These are phyloP conservation scores for Phialemonium atrogriseum DNA, from an alignment of 2,329 filamentous ascomycete species.

Conservation along the genomic window DNA sequence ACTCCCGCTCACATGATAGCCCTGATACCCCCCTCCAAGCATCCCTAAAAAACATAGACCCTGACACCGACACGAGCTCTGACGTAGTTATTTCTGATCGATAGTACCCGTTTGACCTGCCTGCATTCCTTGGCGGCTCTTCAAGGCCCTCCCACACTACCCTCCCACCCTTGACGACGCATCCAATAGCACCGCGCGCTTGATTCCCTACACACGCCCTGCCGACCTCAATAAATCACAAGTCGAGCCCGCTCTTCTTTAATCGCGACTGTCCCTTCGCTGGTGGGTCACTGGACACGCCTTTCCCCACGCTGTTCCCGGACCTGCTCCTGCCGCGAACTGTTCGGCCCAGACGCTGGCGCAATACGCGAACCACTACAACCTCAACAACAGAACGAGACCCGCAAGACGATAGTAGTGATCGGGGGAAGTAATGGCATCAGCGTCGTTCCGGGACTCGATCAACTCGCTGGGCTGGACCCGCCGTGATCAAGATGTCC, in stretches of 20 bases:
- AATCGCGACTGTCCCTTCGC: slow-evolving; percentile 10
- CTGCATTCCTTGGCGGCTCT: slow-evolving; percentile 10
- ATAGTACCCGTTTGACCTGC: slow-evolving; percentile 6
- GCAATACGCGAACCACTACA: too few species aligned
- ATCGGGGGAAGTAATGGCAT: slow-evolving; percentile 55
- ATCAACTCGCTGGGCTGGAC: slow-evolving; percentile 95
- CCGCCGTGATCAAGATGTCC: slow-evolving; percentile 68
- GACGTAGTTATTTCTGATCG: slow-evolving; percentile 3
- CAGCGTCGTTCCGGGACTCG: slow-evolving; percentile 82
- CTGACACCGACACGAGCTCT: slow-evolving; percentile 8
- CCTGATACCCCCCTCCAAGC: too few species aligned
- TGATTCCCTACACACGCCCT: slow-evolving; percentile 9
- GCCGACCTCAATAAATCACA: slow-evolving; percentile 13
- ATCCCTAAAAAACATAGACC: too few species aligned
- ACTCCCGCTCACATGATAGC: too few species aligned
- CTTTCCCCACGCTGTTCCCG: too few species aligned
- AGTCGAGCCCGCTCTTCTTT: slow-evolving; percentile 12
- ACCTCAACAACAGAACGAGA: too few species aligned
- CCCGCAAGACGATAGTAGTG: too few species aligned
- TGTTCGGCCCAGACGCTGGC: too few species aligned
- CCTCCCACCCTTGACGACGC: slow-evolving; percentile 6
- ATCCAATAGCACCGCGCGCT: slow-evolving; percentile 11
- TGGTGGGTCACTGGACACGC: slow-evolving; percentile 19
- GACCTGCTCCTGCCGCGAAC: too few species aligned
- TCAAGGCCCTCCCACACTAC: slow-evolving; percentile 8